Conservation (phyloP, 805 yeast species). For the Torulaspora indica region DNA sequence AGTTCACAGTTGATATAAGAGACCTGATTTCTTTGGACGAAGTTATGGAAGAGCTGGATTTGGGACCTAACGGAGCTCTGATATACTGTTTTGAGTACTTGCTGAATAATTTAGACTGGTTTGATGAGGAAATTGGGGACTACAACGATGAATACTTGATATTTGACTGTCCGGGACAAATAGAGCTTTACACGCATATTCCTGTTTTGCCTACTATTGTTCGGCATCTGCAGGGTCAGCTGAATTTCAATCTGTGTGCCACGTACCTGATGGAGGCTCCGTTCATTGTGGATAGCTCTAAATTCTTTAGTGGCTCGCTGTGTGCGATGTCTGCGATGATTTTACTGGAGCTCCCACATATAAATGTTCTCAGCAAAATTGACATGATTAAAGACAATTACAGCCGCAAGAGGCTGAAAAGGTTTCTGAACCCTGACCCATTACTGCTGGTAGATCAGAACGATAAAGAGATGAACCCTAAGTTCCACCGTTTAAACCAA, state of each 20-base stretch:
- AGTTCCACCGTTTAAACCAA: constrained; percentile 65
- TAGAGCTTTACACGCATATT: constrained; percentile 88
- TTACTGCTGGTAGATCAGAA: constrained; percentile 53
- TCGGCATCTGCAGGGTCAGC: constrained; percentile 70
- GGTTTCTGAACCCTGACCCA: constrained; percentile 90
- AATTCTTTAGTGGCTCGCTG: constrained; percentile 91
- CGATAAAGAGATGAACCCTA: constrained; percentile 50
- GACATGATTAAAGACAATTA: constrained; percentile 81
- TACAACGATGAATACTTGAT: constrained; percentile 89
- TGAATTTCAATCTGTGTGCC: constrained; percentile 88
- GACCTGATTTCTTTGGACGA: constrained; percentile 87
- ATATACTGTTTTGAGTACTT: constrained; percentile 91
- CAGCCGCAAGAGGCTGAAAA: constrained; percentile 69
- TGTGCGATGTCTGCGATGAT: constrained; percentile 99
- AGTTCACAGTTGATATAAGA: constrained; percentile 86
- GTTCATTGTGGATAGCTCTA: constrained; percentile 82
- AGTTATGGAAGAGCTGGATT: constrained; percentile 88
- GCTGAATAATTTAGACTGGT: constrained; percentile 88
- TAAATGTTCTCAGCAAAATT: constrained; percentile 79
- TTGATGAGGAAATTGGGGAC: constrained; percentile 95
- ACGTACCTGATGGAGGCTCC: constrained; percentile 91
- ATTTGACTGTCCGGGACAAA: constrained; percentile 96
- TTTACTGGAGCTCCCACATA: constrained; percentile 87
- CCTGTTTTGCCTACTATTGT: constrained; percentile 90
- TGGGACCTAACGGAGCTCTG: constrained; percentile 94